These are phyloP conservation scores for Beauveria sp. DNA, from an alignment of 2,329 filamentous ascomycete species.

Conservation along the genomic window DNA sequence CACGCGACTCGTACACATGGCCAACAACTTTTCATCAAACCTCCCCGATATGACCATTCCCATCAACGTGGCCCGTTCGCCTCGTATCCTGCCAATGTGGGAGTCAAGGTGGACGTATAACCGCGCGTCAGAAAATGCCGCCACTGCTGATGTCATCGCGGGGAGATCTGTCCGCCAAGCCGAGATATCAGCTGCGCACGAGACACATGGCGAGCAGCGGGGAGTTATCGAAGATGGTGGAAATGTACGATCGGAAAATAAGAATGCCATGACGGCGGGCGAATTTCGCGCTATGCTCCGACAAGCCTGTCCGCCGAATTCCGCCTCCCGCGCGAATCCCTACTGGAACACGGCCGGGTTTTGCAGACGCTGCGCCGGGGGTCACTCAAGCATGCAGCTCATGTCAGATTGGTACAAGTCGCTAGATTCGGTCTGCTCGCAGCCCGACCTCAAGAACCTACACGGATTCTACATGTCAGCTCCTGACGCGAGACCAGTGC, in stretches of 20 bases:
- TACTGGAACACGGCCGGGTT: constrained; percentile 58
- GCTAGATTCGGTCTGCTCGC: constrained; percentile 59
- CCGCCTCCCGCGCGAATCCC: constrained; percentile 49
- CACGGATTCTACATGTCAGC: constrained; percentile 67
- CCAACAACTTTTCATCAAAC: constrained; percentile 61
- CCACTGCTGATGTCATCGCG: constrained; percentile 10
- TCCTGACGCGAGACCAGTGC: constrained; percentile 52
- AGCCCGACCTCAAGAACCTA: constrained; percentile 66
- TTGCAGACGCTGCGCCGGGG: constrained; percentile 54
- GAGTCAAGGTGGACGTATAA: constrained; percentile 39
- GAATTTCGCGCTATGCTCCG: constrained; percentile 35
- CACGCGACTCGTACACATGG: constrained; percentile 52
- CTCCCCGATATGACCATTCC: constrained; percentile 79
- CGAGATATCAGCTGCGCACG: constrained; percentile 1
- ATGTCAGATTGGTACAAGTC: constrained; percentile 58
- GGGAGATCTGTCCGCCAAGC: constrained; percentile 7
- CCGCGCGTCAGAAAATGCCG: constrained; percentile 6
- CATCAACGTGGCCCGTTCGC: constrained; percentile 59
- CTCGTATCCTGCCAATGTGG: constrained; percentile 44
- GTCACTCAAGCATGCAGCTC: constrained; percentile 61
- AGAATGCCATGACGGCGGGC: constrained; percentile 17
- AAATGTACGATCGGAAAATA: background rate
- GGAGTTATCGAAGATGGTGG: background rate
- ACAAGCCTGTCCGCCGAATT: constrained; percentile 54
- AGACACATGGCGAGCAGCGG: background rate